Evolutionary conservation across 306 rosid genomes (phyloP).

Genomic region (Cucurbita argyrosperma): DNA sequence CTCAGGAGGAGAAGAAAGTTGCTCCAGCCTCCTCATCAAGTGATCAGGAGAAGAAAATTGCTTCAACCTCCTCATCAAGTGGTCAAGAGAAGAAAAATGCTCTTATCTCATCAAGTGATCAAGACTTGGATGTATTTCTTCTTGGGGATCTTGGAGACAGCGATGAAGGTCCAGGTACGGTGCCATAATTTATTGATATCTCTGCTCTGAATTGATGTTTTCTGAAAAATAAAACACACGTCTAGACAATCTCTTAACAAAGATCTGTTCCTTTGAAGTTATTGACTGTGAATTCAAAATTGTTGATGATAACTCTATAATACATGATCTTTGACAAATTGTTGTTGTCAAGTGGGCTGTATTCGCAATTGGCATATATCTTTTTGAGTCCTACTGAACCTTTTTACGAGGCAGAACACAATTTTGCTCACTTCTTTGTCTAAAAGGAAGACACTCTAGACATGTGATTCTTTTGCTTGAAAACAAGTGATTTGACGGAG

Average conservation of each 20-base stretch:
- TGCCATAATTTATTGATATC: neutral
- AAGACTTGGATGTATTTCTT: slow-evolving; percentile 58
- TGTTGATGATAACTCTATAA: neutral
- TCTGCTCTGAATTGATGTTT: neutral
- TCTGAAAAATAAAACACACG: neutral
- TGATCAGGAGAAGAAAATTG: slow-evolving; percentile 19
- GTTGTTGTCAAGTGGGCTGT: neutral
- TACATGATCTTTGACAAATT: neutral
- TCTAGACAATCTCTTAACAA: neutral
- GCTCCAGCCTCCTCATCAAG: slow-evolving; percentile 18
- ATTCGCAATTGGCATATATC: neutral
- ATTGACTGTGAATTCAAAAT: neutral
- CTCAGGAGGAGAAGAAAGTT: slow-evolving; percentile 20
- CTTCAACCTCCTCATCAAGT: slow-evolving; percentile 18
- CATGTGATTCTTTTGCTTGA: neutral
- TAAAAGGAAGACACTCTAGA: neutral
- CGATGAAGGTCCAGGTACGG: slow-evolving; percentile 43
- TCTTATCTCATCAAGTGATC: slow-evolving; percentile 23
- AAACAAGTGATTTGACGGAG: neutral
- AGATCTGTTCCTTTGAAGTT: neutral
- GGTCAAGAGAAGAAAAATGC: slow-evolving; percentile 20
- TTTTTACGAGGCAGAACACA: neutral
- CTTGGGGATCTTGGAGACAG: slow-evolving; percentile 39
- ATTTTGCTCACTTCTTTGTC: neutral
- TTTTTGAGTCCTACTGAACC: neutral